A percentile compares a stretch with the other conserved stretches of the same genome.
Evolutionary conservation across 2,329 filamentous ascomycete genomes (phyloP).

Genomic region (Pleomassaria siparia): DNA sequence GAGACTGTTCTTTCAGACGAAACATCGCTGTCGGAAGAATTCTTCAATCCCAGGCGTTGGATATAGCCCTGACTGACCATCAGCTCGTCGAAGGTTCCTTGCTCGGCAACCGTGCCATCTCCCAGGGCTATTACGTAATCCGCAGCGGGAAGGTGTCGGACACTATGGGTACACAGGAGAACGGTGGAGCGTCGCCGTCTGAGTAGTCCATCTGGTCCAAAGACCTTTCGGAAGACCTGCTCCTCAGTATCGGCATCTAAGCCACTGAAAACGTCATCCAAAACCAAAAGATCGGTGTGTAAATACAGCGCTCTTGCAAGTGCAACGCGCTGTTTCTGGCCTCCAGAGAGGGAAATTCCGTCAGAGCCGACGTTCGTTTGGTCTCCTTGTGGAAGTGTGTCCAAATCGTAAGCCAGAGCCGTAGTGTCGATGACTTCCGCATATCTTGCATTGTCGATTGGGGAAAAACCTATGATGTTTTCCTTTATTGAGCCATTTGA

Average conservation of each 20-base stretch:
- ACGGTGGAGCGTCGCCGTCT: constrained; percentile 28
- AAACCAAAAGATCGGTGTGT: constrained; percentile 43
- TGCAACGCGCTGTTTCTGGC: constrained; percentile 48
- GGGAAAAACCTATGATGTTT: constrained; percentile 12
- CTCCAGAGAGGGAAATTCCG: constrained; percentile 47
- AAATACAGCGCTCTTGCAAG: constrained; percentile 46
- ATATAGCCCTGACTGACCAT: constrained; percentile 28
- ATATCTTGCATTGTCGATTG: constrained; percentile 13
- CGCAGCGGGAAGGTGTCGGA: constrained; percentile 11
- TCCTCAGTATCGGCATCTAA: constrained; percentile 43
- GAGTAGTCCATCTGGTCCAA: constrained; percentile 47
- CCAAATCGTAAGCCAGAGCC: constrained; percentile 9
- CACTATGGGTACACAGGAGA: constrained; percentile 16
- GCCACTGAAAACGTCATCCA: constrained; percentile 52
- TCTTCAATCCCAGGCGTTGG: constrained; percentile 24
- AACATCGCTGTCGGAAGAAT: constrained; percentile 31
- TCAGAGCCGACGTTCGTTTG: not conserved
- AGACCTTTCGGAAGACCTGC: constrained; percentile 41
- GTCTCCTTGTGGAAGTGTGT: constrained; percentile 6
- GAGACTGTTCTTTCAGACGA: constrained; percentile 50
- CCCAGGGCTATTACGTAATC: constrained; percentile 13
- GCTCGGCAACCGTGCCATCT: constrained; percentile 13
- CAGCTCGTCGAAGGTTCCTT: constrained; percentile 41
- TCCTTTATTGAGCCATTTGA: constrained; percentile 14
- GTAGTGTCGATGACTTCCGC: constrained; percentile 14